phyloP scores from a whole-genome alignment of 208 protist species.

The Crithidia acanthocephali region DNA sequence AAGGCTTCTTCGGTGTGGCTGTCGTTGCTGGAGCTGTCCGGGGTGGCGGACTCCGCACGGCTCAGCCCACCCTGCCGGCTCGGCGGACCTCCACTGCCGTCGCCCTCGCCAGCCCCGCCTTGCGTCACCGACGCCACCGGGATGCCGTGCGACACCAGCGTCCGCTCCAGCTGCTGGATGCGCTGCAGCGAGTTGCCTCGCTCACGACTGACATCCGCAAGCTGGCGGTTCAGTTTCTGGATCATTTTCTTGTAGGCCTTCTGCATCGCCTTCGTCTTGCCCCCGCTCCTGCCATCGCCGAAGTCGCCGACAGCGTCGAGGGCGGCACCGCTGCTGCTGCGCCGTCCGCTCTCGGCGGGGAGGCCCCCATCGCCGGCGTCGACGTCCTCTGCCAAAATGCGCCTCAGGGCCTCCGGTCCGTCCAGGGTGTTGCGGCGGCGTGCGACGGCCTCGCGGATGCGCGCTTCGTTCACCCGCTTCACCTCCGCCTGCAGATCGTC shows the following conservation, averaged over 20 bases:
- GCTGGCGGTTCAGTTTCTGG: constrained; percentile 62
- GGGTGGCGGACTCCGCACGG: background rate
- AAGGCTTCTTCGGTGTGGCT: constrained; percentile 24
- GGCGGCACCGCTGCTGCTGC: background rate
- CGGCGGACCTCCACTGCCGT: constrained; percentile 15
- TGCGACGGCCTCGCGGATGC: constrained; percentile 22
- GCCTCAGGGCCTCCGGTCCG: constrained; percentile 23
- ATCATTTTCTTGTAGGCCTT: constrained; percentile 62
- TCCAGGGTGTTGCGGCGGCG: constrained; percentile 24
- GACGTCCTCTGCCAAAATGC: constrained; percentile 32
- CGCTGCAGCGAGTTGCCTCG: constrained; percentile 39
- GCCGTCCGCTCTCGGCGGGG: background rate
- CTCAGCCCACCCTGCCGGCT: background rate
- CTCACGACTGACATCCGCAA: constrained; percentile 54
- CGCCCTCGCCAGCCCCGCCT: constrained; percentile 2
- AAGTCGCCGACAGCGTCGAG: constrained; percentile 6
- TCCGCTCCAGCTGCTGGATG: constrained; percentile 41
- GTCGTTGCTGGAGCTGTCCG: constrained; percentile 17
- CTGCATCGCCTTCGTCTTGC: constrained; percentile 34
- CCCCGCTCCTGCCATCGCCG: constrained; percentile 16
- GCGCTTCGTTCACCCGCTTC: constrained; percentile 39
- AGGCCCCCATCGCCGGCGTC: background rate
- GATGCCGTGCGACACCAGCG: constrained; percentile 33
- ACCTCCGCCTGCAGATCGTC: constrained; percentile 55
- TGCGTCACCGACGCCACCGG: background rate